A percentile compares a stretch with the other conserved stretches of the same genome.
phyloP scores from a whole-genome alignment of 768 basidiomycete species.

The Amanita muscaria region DNA sequence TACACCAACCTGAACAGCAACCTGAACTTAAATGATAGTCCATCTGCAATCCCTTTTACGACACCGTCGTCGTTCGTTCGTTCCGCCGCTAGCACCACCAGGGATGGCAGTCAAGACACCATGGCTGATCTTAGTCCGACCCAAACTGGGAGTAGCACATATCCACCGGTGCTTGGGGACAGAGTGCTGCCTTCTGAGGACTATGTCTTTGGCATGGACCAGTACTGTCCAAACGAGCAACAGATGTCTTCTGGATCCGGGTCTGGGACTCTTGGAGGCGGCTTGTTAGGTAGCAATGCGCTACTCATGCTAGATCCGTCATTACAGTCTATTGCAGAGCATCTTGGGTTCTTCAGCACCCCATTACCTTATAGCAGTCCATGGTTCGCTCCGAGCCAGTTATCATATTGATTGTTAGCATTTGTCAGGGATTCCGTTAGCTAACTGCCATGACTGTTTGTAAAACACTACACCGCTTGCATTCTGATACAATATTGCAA shows the following conservation, averaged over 20 bases:
- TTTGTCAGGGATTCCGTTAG: too few relatives aligned
- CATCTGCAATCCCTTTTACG: not conserved
- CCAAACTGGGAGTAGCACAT: not conserved
- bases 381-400: conserved; percentile 3
- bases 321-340: conserved; percentile 3
- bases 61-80: not conserved
- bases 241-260: not conserved
- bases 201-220: not conserved
- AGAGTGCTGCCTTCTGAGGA: not conserved
- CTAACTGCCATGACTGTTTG: too few relatives aligned
- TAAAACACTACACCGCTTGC: too few relatives aligned
- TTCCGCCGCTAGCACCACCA: too few relatives aligned
- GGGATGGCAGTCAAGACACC: not conserved
- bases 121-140: not conserved
- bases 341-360: conserved; percentile 3
- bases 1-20: conserved; percentile 1
- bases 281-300: not conserved
- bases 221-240: not conserved
- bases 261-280: not conserved
- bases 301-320: conserved; percentile 1
- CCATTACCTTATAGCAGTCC: not conserved
- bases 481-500: too few relatives aligned
- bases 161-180: not conserved
- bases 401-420: conserved; percentile 1
- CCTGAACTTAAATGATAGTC: not conserved